Conservation (phyloP, 2,329 filamentous ascomycete species). For the Alternaria ethzedia region DNA sequence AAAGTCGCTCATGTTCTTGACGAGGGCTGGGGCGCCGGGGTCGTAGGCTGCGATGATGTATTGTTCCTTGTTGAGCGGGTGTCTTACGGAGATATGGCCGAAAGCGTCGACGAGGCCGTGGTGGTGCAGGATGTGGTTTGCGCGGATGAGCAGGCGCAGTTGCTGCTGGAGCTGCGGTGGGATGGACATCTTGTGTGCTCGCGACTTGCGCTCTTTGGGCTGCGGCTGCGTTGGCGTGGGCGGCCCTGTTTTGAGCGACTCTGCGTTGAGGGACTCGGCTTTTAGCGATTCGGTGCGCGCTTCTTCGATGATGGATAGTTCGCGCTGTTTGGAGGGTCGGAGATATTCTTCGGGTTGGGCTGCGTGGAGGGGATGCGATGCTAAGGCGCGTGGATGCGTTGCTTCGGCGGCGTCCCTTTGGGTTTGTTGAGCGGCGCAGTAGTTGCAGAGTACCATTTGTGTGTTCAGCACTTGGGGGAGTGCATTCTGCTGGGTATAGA, state of each 20-base stretch:
- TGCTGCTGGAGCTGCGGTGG: conserved; percentile 22
- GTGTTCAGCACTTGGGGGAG: neutral
- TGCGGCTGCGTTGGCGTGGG: neutral
- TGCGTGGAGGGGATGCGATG: neutral
- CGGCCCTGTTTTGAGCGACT: neutral
- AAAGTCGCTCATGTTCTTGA: conserved; percentile 54
- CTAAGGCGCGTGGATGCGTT: neutral
- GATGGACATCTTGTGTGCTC: conserved; percentile 3
- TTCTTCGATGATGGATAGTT: neutral
- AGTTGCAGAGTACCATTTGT: conserved; percentile 13
- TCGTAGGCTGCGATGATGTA: conserved; percentile 58
- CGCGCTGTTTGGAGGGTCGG: neutral
- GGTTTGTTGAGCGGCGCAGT: conserved; percentile 5
- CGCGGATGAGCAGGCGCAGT: conserved; percentile 32
- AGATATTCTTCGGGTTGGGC: neutral
- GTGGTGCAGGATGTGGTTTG: conserved; percentile 59
- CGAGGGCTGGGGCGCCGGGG: conserved; percentile 54
- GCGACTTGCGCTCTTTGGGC: neutral
- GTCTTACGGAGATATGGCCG: conserved; percentile 60
- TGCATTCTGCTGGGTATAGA: neutral
- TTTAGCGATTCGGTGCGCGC: neutral
- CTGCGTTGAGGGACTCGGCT: neutral
- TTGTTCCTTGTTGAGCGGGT: conserved; percentile 52
- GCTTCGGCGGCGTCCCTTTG: neutral
- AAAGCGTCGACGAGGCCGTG: conserved; percentile 60